A percentile compares a stretch with the other conserved stretches of the same genome.
Conservation (phyloP, 106 monocot genomes). For the Platanthera zijinensis region DNA sequence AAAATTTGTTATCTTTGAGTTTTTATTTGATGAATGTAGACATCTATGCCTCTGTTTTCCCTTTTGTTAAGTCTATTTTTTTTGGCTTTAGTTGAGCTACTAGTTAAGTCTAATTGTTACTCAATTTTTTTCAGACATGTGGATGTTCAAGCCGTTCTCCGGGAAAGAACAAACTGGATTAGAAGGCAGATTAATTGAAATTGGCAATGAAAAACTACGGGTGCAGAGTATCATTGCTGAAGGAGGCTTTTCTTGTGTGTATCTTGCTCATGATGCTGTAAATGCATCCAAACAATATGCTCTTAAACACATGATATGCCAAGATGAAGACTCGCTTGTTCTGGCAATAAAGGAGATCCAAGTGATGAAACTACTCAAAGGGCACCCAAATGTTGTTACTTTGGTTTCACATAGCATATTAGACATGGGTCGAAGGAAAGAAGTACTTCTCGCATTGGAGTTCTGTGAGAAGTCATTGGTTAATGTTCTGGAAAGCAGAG, state of each 20-base stretch:
- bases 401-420: constrained; percentile 56
- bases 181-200: constrained; percentile 67
- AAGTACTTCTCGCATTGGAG: constrained; percentile 82
- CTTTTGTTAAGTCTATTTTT: not conserved
- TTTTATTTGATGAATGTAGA: not conserved
- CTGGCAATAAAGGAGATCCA: constrained; percentile 78
- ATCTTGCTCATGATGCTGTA: constrained; percentile 53
- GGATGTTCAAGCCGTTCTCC: constrained; percentile 73
- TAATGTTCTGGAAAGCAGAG: constrained; percentile 66
- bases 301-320: constrained; percentile 87
- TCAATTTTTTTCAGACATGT: constrained; percentile 34
- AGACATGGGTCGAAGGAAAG: constrained; percentile 76
- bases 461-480: constrained; percentile 94
- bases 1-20: not conserved
- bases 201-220: constrained; percentile 68
- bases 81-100: not conserved
- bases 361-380: constrained; percentile 75
- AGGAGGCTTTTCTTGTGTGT: constrained; percentile 95
- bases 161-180: constrained; percentile 67
- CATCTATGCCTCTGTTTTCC: not conserved
- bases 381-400: constrained; percentile 84
- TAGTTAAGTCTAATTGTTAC: not conserved
- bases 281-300: constrained; percentile 76
- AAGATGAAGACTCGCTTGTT: constrained; percentile 72
- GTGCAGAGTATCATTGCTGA: constrained; percentile 73